phyloP scores from a whole-genome alignment of 805 yeast genomes.

The Candida yuanshanica region DNA sequence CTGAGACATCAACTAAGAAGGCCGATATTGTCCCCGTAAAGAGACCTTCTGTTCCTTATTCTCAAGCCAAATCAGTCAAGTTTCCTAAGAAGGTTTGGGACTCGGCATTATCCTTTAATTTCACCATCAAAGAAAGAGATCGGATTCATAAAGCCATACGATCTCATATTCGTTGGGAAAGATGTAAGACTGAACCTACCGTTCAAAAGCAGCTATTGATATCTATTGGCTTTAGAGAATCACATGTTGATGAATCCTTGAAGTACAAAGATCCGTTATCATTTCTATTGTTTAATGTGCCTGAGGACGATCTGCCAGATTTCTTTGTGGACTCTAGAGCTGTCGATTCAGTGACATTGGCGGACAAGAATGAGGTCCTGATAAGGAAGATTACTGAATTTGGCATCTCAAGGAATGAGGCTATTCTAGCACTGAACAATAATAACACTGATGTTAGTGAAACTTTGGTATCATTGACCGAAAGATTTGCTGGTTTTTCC shows the following conservation, averaged over 20 bases:
- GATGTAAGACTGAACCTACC: not conserved
- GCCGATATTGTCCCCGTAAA: conserved; percentile 1
- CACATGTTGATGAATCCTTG: conserved; percentile 70
- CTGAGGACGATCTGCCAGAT: conserved; percentile 87
- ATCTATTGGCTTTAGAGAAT: conserved; percentile 58
- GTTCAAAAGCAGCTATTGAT: conserved; percentile 27
- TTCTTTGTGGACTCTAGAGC: conserved; percentile 47
- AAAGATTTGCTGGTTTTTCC: conserved; percentile 25
- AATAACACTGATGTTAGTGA: conserved; percentile 39
- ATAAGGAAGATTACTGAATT: conserved; percentile 53
- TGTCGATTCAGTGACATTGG: conserved; percentile 40
- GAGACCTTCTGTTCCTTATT: conserved; percentile 2
- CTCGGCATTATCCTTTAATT: conserved; percentile 58
- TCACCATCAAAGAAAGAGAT: conserved; percentile 57
- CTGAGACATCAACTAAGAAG: conserved; percentile 7
- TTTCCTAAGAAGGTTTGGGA: conserved; percentile 62
- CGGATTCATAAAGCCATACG: conserved; percentile 57
- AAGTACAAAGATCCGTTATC: conserved; percentile 44
- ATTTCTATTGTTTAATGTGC: conserved; percentile 72
- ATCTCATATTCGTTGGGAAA: conserved; percentile 51
- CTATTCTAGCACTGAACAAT: conserved; percentile 40
- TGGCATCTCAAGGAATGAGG: conserved; percentile 68
- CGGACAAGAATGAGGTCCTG: conserved; percentile 48
- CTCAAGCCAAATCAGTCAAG: conserved; percentile 17
- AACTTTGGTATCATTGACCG: conserved; percentile 47